Percentiles rank a stretch among this genome's conserved stretches.
Conservation (phyloP, 768 basidiomycete genomes). For the Lactarius trivialis region DNA sequence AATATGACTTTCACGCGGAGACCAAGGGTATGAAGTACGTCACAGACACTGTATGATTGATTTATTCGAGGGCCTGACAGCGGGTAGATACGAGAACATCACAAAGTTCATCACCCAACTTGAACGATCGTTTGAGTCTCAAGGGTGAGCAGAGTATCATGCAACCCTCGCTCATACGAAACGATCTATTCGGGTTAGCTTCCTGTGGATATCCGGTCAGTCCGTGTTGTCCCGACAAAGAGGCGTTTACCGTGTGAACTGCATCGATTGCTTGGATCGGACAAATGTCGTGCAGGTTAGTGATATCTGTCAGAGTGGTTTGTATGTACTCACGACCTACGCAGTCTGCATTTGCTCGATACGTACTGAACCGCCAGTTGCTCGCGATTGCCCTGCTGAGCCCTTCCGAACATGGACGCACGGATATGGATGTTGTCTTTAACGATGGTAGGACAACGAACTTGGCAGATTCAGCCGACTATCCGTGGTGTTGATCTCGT, state of each 20-base stretch:
- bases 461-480: slow-evolving; percentile 1
- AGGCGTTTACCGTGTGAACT: slow-evolving; percentile 86
- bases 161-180: not conserved
- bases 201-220: slow-evolving; percentile 74
- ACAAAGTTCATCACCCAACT: slow-evolving; percentile 66
- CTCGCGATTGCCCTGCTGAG: slow-evolving; percentile 64
- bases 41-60: slow-evolving; percentile 16
- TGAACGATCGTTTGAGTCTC: slow-evolving; percentile 66
- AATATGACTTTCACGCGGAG: slow-evolving; percentile 91
- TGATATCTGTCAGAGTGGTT: not conserved
- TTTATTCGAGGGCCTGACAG: slow-evolving; percentile 6
- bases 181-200: slow-evolving; percentile 37
- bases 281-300: slow-evolving; percentile 88
- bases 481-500: not conserved
- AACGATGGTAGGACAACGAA: slow-evolving; percentile 53
- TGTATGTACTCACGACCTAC: slow-evolving; percentile 12
- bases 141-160: slow-evolving; percentile 48
- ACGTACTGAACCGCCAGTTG: slow-evolving; percentile 69
- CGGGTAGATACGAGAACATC: slow-evolving; percentile 79
- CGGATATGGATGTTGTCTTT: slow-evolving; percentile 66
- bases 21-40: slow-evolving; percentile 91
- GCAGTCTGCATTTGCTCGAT: slow-evolving; percentile 86
- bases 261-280: slow-evolving; percentile 92
- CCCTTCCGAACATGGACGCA: slow-evolving; percentile 45
- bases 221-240: slow-evolving; percentile 71